These are phyloP conservation scores for Microsporum audouinii DNA, from an alignment of 2,329 filamentous ascomycete species.

Conservation along the genomic window DNA sequence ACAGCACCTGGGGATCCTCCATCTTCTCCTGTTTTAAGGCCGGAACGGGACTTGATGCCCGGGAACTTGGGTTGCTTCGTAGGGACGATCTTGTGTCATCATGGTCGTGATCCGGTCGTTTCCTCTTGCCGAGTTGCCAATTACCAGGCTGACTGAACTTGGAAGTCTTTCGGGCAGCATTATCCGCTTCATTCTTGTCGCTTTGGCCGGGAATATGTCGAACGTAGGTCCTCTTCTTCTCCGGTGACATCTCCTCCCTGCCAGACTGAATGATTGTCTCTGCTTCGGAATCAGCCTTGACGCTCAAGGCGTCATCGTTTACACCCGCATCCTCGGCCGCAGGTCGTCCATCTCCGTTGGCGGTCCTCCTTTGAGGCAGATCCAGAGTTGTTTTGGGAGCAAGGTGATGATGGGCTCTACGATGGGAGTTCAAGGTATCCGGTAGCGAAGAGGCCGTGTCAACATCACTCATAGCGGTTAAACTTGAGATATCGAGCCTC, in stretches of 20 bases:
- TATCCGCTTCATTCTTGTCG: constrained; percentile 20
- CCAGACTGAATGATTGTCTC: constrained; percentile 41
- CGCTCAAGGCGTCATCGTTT: constrained; percentile 24
- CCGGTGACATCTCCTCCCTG: constrained; percentile 35
- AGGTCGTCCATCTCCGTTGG: constrained; percentile 3
- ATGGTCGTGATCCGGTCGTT: constrained; percentile 21
- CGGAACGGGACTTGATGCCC: constrained; percentile 19
- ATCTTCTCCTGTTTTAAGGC: constrained; percentile 29
- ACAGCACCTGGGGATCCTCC: constrained; percentile 22
- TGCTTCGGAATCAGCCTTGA: constrained; percentile 38
- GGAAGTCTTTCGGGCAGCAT: constrained; percentile 11
- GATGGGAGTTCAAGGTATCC: constrained; percentile 1
- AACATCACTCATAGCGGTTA: constrained; percentile 40
- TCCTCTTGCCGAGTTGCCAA: constrained; percentile 23
- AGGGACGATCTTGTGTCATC: constrained; percentile 17
- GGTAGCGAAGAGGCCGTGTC: constrained; percentile 26
- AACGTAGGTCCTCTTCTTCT: constrained; percentile 36
- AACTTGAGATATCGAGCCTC: constrained; percentile 29
- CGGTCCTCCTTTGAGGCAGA: not conserved
- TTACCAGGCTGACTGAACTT: constrained; percentile 17
- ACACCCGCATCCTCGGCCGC: constrained; percentile 5
- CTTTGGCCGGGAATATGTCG: constrained; percentile 19
- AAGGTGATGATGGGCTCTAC: not conserved
- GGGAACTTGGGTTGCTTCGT: constrained; percentile 19
- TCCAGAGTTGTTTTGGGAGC: constrained; percentile 4